phyloP scores from a whole-genome alignment of 2,329 filamentous ascomycete species.

The Colletotrichum limetticola region DNA sequence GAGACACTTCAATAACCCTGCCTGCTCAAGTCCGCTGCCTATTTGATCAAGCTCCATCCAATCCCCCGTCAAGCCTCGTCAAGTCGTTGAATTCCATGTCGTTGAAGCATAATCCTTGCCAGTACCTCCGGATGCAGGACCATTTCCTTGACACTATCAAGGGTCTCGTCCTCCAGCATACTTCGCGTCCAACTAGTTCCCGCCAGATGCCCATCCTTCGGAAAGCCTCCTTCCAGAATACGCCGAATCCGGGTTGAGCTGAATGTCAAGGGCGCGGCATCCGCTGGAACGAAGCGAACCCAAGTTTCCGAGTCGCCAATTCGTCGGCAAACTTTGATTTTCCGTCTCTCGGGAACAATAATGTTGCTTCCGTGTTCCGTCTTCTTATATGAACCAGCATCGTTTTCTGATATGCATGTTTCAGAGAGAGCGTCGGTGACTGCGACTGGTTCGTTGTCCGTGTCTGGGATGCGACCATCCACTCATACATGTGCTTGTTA shows the following conservation, averaged over 20 bases:
- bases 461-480: not conserved
- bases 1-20: too few relatives aligned
- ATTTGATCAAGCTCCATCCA: too few relatives aligned
- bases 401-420: not conserved
- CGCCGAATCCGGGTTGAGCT: not conserved
- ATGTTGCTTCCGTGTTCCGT: not conserved
- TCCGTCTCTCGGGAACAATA: not conserved
- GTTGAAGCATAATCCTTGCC: not conserved
- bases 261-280: not conserved
- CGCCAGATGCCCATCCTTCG: too few relatives aligned
- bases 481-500: not conserved
- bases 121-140: not conserved
- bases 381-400: not conserved
- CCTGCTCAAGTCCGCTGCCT: too few relatives aligned
- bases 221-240: not conserved
- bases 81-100: too few relatives aligned
- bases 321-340: not conserved
- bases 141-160: not conserved
- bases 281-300: not conserved
- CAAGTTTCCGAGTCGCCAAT: not conserved
- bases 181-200: too few relatives aligned
- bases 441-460: too few relatives aligned
- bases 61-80: too few relatives aligned
- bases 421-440: too few relatives aligned
- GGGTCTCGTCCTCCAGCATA: not conserved